Percentiles rank a stretch among this genome's conserved stretches.
phyloP scores from a whole-genome alignment of 75 land plant genomes.

The Sequoiadendron giganteum region DNA sequence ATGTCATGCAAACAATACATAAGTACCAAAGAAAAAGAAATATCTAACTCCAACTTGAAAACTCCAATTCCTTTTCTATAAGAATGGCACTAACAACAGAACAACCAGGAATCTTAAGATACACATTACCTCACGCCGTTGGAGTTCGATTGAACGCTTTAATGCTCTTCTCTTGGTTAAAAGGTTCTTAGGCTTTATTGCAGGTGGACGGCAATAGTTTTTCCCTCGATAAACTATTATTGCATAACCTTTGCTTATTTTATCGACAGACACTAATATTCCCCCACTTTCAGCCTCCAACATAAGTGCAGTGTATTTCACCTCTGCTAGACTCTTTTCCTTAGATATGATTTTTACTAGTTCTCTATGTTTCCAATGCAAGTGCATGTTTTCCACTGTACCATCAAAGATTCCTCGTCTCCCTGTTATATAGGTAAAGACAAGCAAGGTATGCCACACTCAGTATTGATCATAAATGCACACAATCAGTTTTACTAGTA shows the following conservation, averaged over 20 bases:
- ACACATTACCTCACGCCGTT: conserved; percentile 72
- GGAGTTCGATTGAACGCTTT: conserved; percentile 87
- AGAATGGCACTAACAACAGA: neutral
- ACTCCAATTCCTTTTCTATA: neutral
- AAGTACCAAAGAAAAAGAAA: neutral
- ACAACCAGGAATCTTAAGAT: neutral
- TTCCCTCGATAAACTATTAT: conserved; percentile 86
- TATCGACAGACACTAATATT: conserved; percentile 78
- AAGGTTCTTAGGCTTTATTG: conserved; percentile 80
- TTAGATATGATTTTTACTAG: conserved; percentile 82
- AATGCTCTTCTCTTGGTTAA: conserved; percentile 94
- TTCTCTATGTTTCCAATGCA: conserved; percentile 98
- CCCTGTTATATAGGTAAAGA: conserved; percentile 42
- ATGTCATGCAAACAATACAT: conserved; percentile 3
- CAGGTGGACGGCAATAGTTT: conserved; percentile 77
- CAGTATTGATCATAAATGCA: neutral
- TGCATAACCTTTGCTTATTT: conserved; percentile 82
- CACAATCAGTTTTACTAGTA: neutral
- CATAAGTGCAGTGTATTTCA: conserved; percentile 64
- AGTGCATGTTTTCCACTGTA: conserved; percentile 96
- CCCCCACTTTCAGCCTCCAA: conserved; percentile 97
- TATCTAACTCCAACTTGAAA: neutral
- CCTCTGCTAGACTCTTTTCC: conserved; percentile 50
- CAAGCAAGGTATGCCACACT: neutral
- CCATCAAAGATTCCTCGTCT: conserved; percentile 98